These are phyloP conservation scores for Pseudonectria foliicola DNA, from an alignment of 2,329 filamentous ascomycete genomes.

Conservation along the genomic window DNA sequence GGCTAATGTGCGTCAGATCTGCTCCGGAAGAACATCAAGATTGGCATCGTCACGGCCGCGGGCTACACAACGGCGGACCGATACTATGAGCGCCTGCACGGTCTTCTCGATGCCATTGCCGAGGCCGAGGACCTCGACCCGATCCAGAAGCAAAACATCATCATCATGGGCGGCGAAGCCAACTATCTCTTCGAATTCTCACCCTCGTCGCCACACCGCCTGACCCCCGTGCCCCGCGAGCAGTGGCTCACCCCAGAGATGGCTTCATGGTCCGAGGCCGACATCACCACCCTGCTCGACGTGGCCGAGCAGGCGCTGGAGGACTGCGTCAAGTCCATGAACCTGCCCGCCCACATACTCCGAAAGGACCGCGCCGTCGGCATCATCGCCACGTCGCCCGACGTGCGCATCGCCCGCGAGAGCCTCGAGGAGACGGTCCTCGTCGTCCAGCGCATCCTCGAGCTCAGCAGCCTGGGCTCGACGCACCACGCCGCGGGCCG, in stretches of 20 bases:
- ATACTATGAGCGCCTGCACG: slow-evolving; percentile 82
- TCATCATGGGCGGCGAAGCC: slow-evolving; percentile 92
- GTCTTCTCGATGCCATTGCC: slow-evolving; percentile 74
- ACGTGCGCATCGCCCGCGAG: slow-evolving; percentile 70
- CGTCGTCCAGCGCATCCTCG: slow-evolving; percentile 86
- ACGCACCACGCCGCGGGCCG: slow-evolving; percentile 22
- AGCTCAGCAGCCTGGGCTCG: slow-evolving; percentile 58
- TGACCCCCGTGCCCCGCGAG: slow-evolving; percentile 58
- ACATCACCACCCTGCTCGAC: slow-evolving; percentile 76
- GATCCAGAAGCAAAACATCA: slow-evolving; percentile 66
- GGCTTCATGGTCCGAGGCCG: slow-evolving; percentile 66
- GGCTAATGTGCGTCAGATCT: slow-evolving; percentile 43
- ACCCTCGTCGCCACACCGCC: slow-evolving; percentile 53
- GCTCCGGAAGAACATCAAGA: slow-evolving; percentile 67
- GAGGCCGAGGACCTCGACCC: slow-evolving; percentile 50
- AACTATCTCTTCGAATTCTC: slow-evolving; percentile 90
- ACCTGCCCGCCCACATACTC: slow-evolving; percentile 70
- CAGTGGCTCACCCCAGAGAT: slow-evolving; percentile 75
- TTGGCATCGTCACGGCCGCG: slow-evolving; percentile 94
- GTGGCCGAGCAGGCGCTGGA: slow-evolving; percentile 77
- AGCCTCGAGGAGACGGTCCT: slow-evolving; percentile 93
- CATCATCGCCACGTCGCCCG: slow-evolving; percentile 58
- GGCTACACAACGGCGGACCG: slow-evolving; percentile 83
- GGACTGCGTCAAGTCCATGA: slow-evolving; percentile 73
- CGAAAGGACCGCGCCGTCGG: slow-evolving; percentile 85